Conservation (phyloP, 495 filamentous ascomycete genomes). For the Wilcoxina mikolae region DNA sequence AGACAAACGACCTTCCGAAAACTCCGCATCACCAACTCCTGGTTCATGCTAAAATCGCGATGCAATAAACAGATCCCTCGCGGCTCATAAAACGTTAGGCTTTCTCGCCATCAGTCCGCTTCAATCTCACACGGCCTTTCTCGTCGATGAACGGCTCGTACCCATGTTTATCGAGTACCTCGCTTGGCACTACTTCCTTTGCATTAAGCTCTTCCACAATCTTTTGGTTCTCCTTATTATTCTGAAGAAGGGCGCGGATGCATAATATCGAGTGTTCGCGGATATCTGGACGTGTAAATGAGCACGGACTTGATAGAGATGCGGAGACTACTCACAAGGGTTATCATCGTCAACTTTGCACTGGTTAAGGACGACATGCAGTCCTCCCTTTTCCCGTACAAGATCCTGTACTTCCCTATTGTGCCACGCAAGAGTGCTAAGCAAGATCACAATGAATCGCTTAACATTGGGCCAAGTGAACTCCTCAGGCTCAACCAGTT, state of each 20-base stretch:
- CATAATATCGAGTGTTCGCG: slow-evolving; percentile 68
- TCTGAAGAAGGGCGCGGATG: slow-evolving; percentile 54
- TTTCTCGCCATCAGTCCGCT: background rate
- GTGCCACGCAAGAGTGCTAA: slow-evolving; percentile 22
- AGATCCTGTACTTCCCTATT: slow-evolving; percentile 26
- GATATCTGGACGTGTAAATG: slow-evolving; percentile 35
- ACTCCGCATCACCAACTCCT: too few species aligned
- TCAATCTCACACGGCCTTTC: slow-evolving; percentile 32
- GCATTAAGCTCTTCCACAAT: slow-evolving; percentile 45
- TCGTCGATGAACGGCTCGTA: slow-evolving; percentile 43
- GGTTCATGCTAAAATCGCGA: too few species aligned
- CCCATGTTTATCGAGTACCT: slow-evolving; percentile 38
- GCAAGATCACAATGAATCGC: slow-evolving; percentile 22
- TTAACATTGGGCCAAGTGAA: slow-evolving; percentile 30
- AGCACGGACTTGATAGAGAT: background rate
- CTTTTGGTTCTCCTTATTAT: slow-evolving; percentile 48
- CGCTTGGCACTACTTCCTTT: slow-evolving; percentile 37
- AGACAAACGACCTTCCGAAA: too few species aligned
- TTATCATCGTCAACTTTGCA: slow-evolving; percentile 30
- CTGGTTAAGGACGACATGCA: slow-evolving; percentile 24
- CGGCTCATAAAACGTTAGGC: background rate
- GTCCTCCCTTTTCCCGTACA: slow-evolving; percentile 21
- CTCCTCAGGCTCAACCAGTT: slow-evolving; percentile 25
- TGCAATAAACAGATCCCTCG: too few species aligned
- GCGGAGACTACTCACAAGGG: slow-evolving; percentile 18